Evolutionary conservation across 257 asterid species (phyloP).

Genomic region (Prunella vulgaris): DNA sequence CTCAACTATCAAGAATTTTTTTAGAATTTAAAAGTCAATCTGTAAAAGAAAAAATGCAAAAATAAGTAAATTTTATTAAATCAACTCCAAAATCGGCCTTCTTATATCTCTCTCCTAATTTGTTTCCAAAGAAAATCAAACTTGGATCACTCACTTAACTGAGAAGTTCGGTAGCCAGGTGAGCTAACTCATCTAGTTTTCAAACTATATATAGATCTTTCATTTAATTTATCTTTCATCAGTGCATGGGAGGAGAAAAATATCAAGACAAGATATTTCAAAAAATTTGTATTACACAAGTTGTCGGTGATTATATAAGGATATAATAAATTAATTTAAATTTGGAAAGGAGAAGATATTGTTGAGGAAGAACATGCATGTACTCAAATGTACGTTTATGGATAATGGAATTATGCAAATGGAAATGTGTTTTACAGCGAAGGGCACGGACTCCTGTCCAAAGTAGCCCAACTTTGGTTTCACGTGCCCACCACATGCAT

Average conservation of each 20-base stretch:
- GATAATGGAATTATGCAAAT: conserved; percentile 9
- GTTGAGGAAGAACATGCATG: background rate
- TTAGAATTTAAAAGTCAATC: too few relatives aligned
- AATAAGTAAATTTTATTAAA: too few relatives aligned
- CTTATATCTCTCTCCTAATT: too few relatives aligned
- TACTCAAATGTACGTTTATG: background rate
- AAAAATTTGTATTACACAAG: background rate
- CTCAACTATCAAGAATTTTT: too few relatives aligned
- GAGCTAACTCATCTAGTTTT: too few relatives aligned
- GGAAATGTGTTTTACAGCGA: conserved; percentile 16
- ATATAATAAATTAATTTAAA: background rate
- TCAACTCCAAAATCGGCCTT: too few relatives aligned
- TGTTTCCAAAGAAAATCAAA: too few relatives aligned
- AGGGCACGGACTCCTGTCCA: conserved; percentile 22
- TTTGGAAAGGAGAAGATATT: background rate
- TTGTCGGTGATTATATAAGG: background rate
- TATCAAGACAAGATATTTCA: background rate
- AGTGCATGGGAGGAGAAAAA: background rate
- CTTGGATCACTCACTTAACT: too few relatives aligned
- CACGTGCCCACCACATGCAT: conserved; percentile 31
- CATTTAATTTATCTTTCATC: background rate
- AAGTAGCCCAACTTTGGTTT: background rate
- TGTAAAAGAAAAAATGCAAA: too few relatives aligned
- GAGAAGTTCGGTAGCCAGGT: too few relatives aligned
- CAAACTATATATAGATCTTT: too few relatives aligned